Evolutionary conservation across 2,329 filamentous ascomycete species (phyloP).

Genomic region (Aurifilum marmelostoma): DNA sequence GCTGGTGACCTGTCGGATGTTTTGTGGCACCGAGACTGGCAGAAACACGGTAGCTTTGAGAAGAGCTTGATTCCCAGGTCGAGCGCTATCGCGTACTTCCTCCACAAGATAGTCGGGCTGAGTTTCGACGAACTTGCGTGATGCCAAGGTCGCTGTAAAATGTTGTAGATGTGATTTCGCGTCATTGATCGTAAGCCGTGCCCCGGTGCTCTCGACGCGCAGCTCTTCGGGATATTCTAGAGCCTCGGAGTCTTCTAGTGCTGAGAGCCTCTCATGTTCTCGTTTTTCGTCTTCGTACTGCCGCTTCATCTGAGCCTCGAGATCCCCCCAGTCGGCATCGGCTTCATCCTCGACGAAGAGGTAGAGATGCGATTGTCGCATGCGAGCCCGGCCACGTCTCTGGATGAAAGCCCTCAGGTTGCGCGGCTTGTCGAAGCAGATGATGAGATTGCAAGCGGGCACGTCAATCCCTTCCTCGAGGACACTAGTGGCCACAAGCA

Average conservation of each 20-base stretch:
- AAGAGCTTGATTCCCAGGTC: constrained; percentile 28
- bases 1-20: constrained; percentile 59
- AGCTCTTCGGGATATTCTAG: constrained; percentile 39
- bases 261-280: constrained; percentile 47
- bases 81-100: constrained; percentile 38
- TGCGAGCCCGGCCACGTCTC: constrained; percentile 56
- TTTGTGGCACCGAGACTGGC: constrained; percentile 69
- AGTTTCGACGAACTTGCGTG: constrained; percentile 62
- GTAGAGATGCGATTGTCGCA: constrained; percentile 54
- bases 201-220: constrained; percentile 52
- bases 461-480: constrained; percentile 72
- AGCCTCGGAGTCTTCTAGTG: constrained; percentile 49
- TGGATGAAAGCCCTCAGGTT: constrained; percentile 64
- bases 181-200: constrained; percentile 71
- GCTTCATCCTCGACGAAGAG: constrained; percentile 45
- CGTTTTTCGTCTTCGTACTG: constrained; percentile 69
- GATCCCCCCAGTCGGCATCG: constrained; percentile 57
- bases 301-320: constrained; percentile 75
- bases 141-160: constrained; percentile 70
- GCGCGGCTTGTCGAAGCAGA: constrained; percentile 56
- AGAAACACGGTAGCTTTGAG: constrained; percentile 68
- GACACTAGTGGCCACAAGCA: constrained; percentile 66
- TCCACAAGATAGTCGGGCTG: constrained; percentile 69
- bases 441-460: constrained; percentile 63
- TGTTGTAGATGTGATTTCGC: constrained; percentile 78